Conservation (phyloP, 345 rosid species). For the Crucihimalaya himalaica region DNA sequence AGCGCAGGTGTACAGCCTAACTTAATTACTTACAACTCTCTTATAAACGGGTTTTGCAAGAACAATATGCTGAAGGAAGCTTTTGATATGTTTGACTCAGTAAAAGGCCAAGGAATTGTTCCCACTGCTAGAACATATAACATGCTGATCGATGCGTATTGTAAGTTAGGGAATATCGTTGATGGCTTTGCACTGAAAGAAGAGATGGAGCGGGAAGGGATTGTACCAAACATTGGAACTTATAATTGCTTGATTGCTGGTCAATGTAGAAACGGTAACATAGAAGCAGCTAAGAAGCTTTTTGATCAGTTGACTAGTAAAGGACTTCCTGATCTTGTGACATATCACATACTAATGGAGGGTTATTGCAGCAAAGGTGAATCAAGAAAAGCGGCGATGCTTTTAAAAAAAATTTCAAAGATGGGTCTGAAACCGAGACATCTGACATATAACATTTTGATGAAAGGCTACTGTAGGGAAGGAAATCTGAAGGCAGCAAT, state of each 20-base stretch:
- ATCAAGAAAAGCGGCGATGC: conserved; percentile 56
- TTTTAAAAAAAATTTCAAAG: conserved; percentile 56
- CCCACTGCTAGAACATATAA: conserved; percentile 58
- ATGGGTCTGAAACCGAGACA: conserved; percentile 65
- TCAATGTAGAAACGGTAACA: conserved; percentile 54
- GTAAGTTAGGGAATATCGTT: conserved; percentile 56
- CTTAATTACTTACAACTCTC: conserved; percentile 62
- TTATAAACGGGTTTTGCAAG: conserved; percentile 74
- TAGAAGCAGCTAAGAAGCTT: conserved; percentile 46
- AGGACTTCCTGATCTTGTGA: conserved; percentile 56
- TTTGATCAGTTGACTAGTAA: conserved; percentile 47
- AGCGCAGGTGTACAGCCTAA: conserved; percentile 53
- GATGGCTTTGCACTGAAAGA: conserved; percentile 55
- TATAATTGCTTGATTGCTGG: conserved; percentile 78
- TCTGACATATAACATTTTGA: conserved; percentile 65
- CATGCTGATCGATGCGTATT: conserved; percentile 68
- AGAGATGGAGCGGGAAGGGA: conserved; percentile 53
- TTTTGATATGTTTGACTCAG: conserved; percentile 45
- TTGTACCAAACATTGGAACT: conserved; percentile 54
- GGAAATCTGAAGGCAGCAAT: conserved; percentile 70
- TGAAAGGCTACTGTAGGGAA: conserved; percentile 71
- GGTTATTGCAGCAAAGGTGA: conserved; percentile 64
- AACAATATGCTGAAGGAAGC: conserved; percentile 64
- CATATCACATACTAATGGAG: conserved; percentile 66
- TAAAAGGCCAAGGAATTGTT: conserved; percentile 48